Conservation (phyloP, 2,329 filamentous ascomycete genomes). For the Fusarium duplospermum region DNA sequence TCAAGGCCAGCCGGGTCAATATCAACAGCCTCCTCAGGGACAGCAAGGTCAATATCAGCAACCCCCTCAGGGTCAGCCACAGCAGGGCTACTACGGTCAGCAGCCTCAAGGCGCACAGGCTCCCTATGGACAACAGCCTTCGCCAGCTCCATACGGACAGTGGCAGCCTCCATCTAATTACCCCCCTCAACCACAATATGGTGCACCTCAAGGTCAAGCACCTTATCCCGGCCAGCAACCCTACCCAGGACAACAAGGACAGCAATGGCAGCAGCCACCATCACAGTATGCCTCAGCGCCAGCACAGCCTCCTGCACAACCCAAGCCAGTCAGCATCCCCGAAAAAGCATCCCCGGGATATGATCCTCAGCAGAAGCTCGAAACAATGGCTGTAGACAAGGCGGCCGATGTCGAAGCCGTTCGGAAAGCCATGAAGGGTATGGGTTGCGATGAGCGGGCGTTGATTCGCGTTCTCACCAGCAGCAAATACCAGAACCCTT, state of each 20-base stretch:
- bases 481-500: slow-evolving; percentile 48
- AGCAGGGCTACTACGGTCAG: slow-evolving; percentile 21
- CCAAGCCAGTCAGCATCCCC: slow-evolving; percentile 25
- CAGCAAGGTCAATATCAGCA: slow-evolving; percentile 9
- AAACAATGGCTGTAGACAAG: slow-evolving; percentile 45
- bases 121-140: slow-evolving; percentile 16
- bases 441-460: slow-evolving; percentile 49
- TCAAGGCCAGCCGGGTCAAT: slow-evolving; percentile 3
- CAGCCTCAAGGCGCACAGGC: slow-evolving; percentile 38
- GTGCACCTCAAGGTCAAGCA: slow-evolving; percentile 16
- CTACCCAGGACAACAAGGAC: neutral
- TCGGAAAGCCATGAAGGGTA: slow-evolving; percentile 51
- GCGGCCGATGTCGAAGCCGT: slow-evolving; percentile 45
- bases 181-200: slow-evolving; percentile 23
- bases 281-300: neutral
- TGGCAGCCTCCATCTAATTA: slow-evolving; percentile 20
- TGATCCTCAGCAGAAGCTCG: slow-evolving; percentile 43
- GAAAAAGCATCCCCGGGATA: slow-evolving; percentile 47
- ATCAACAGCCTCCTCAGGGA: slow-evolving; percentile 1
- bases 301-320: slow-evolving; percentile 7
- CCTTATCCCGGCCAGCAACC: slow-evolving; percentile 12
- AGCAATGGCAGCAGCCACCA: slow-evolving; percentile 15
- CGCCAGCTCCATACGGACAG: slow-evolving; percentile 23
- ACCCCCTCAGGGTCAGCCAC: slow-evolving; percentile 10
- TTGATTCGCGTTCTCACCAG: slow-evolving; percentile 46